phyloP scores from a whole-genome alignment of 805 yeast species.

The Hemisphaericaspora nanyangensis region DNA sequence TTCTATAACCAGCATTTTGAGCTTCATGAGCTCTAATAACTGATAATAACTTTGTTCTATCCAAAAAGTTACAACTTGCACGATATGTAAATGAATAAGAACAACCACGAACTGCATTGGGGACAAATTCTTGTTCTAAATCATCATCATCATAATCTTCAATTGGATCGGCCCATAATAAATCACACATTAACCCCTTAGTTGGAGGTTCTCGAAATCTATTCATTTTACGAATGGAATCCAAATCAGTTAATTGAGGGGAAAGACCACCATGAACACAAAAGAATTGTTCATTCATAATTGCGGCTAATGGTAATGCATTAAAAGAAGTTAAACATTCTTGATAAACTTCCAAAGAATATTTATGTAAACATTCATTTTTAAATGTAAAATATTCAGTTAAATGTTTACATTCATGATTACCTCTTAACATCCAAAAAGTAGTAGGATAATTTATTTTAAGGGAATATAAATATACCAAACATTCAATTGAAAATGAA shows the following conservation, averaged over 20 bases:
- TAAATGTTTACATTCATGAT: slow-evolving; percentile 91
- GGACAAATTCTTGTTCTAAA: slow-evolving; percentile 47
- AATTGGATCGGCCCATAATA: slow-evolving; percentile 95
- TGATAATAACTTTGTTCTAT: slow-evolving; percentile 73
- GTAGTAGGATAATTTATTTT: slow-evolving; percentile 72
- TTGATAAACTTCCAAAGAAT: slow-evolving; percentile 60
- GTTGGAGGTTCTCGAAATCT: slow-evolving; percentile 93
- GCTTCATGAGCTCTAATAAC: slow-evolving; percentile 96
- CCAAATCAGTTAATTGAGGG: slow-evolving; percentile 69
- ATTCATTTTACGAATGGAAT: slow-evolving; percentile 65
- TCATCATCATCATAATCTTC: slow-evolving; percentile 64
- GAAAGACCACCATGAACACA: slow-evolving; percentile 97
- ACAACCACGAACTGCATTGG: slow-evolving; percentile 83
- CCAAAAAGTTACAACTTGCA: slow-evolving; percentile 77
- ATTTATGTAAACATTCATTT: slow-evolving; percentile 85
- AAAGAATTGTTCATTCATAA: slow-evolving; percentile 89
- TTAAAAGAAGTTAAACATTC: slow-evolving; percentile 76
- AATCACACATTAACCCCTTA: slow-evolving; percentile 88
- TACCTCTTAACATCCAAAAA: slow-evolving; percentile 84
- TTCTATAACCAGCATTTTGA: slow-evolving; percentile 94
- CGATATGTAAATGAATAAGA: slow-evolving; percentile 83
- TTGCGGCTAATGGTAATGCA: slow-evolving; percentile 85
- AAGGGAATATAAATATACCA: slow-evolving; percentile 70
- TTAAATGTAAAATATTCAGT: slow-evolving; percentile 93
- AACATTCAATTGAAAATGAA: slow-evolving; percentile 78